These are phyloP conservation scores for Paraphaeosphaeria sporulosa DNA, from an alignment of 2,329 filamentous ascomycete genomes.

Conservation along the genomic window DNA sequence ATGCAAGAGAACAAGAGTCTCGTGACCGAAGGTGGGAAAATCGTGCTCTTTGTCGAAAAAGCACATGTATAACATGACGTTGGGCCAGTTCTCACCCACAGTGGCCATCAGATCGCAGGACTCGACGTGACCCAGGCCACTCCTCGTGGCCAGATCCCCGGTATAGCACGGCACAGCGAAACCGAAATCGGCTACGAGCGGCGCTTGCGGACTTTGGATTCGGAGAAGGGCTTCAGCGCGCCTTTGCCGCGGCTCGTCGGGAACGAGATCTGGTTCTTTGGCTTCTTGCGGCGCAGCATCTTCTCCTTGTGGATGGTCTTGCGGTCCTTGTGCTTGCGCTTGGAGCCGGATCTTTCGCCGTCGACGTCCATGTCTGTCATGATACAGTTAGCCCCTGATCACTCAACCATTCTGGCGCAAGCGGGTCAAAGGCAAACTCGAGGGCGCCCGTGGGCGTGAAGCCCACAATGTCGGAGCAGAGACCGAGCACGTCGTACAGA, in stretches of 20 bases:
- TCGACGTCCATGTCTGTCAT: slow-evolving; percentile 52
- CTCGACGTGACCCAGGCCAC: background rate
- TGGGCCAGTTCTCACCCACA: too few relatives aligned
- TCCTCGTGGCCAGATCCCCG: background rate
- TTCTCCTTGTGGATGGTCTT: slow-evolving; percentile 34
- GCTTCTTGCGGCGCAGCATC: slow-evolving; percentile 49
- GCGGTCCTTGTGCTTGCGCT: slow-evolving; percentile 45
- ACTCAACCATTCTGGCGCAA: slow-evolving; percentile 40
- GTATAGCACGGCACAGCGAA: background rate
- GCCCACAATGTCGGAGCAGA: slow-evolving; percentile 49
- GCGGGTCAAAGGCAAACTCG: slow-evolving; percentile 47
- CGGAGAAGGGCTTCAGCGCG: slow-evolving; percentile 44
- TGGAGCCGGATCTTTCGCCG: slow-evolving; percentile 21
- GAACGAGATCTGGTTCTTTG: slow-evolving; percentile 51
- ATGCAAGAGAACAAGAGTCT: slow-evolving; percentile 2
- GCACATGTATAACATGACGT: too few relatives aligned
- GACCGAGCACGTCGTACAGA: slow-evolving; percentile 49
- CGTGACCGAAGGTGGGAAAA: background rate
- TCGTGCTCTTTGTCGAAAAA: too few relatives aligned
- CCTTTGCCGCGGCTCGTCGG: slow-evolving; percentile 43
- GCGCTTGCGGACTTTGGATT: slow-evolving; percentile 37
- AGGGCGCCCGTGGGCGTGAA: slow-evolving; percentile 47
- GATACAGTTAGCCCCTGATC: slow-evolving; percentile 45
- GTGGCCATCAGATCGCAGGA: background rate
- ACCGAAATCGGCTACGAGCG: slow-evolving; percentile 26